A percentile compares a stretch with the other conserved stretches of the same genome.
phyloP scores from a whole-genome alignment of 805 yeast genomes.

The Candida adriatica region DNA sequence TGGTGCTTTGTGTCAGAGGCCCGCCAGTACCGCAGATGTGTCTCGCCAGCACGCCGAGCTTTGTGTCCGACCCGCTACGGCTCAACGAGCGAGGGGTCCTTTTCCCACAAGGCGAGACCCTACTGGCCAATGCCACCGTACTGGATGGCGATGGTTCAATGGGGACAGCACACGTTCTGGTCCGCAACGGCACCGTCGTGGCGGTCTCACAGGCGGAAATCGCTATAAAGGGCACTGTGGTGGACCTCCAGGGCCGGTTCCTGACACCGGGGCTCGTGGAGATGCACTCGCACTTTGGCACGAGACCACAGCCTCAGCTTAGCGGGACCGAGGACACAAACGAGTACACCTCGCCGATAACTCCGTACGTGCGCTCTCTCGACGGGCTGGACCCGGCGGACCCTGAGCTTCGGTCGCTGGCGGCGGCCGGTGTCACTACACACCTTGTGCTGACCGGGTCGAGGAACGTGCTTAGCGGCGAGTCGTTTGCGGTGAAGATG shows the following conservation, averaged over 20 bases:
- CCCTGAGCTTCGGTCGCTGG: constrained; percentile 2
- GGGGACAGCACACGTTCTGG: constrained; percentile 1
- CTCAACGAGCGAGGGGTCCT: too few species aligned
- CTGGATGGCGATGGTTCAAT: constrained; percentile 6
- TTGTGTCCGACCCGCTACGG: too few species aligned
- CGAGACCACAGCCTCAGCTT: constrained; percentile 5
- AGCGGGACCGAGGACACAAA: constrained; percentile 7
- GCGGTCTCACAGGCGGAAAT: background rate
- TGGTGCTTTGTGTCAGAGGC: too few species aligned
- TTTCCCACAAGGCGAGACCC: constrained; percentile 1
- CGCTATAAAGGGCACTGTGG: too few species aligned
- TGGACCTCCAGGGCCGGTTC: constrained; percentile 4
- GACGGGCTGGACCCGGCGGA: constrained; percentile 7
- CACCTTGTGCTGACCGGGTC: constrained; percentile 6
- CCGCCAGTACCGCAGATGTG: too few species aligned
- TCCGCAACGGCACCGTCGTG: constrained; percentile 5
- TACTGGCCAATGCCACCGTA: constrained; percentile 4
- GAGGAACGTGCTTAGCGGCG: constrained; percentile 5
- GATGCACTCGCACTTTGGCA: constrained; percentile 8
- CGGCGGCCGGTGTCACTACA: constrained; percentile 7
- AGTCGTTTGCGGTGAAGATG: constrained; percentile 6
- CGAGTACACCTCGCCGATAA: constrained; percentile 6
- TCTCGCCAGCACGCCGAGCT: too few species aligned
- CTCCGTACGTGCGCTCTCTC: constrained; percentile 5
- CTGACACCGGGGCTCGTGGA: constrained; percentile 5